phyloP scores from a whole-genome alignment of 2,329 filamentous ascomycete species.

The Ophiosphaerella herpotricha region DNA sequence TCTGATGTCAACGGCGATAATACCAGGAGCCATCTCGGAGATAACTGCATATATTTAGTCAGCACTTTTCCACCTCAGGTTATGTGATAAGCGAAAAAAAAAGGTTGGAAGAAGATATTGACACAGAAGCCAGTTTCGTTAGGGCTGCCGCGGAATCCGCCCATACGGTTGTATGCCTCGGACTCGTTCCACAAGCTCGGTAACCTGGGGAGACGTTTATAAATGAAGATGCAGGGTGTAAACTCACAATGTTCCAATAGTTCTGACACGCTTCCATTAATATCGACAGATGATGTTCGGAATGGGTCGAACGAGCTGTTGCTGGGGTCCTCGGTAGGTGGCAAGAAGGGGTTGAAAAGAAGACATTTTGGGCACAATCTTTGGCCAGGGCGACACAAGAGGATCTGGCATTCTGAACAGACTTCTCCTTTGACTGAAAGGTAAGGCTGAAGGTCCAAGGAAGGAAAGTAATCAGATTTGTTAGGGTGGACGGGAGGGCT shows the following conservation, averaged over 20 bases:
- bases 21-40: constrained; percentile 42
- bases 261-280: constrained; percentile 33
- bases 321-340: constrained; percentile 25
- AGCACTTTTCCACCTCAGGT: constrained; percentile 12
- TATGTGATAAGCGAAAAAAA: neutral
- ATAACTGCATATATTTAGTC: constrained; percentile 31
- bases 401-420: constrained; percentile 38
- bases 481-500: constrained; percentile 29
- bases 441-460: constrained; percentile 15
- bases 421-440: constrained; percentile 23
- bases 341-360: constrained; percentile 19
- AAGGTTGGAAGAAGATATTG: neutral
- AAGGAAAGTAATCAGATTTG: constrained; percentile 26
- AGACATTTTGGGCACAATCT: constrained; percentile 35
- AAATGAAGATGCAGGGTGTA: constrained; percentile 13
- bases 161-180: neutral
- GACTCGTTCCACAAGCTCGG: constrained; percentile 11
- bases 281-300: constrained; percentile 31
- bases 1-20: constrained; percentile 44
- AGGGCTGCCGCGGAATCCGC: neutral
- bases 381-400: constrained; percentile 37
- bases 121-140: neutral
- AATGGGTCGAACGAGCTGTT: constrained; percentile 42
- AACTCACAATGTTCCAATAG: constrained; percentile 45
- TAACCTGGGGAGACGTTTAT: constrained; percentile 9